Percentiles rank a stretch among this genome's conserved stretches.
phyloP scores from a whole-genome alignment of 164 flowering plant genomes.

The Dillenia turbinata region DNA sequence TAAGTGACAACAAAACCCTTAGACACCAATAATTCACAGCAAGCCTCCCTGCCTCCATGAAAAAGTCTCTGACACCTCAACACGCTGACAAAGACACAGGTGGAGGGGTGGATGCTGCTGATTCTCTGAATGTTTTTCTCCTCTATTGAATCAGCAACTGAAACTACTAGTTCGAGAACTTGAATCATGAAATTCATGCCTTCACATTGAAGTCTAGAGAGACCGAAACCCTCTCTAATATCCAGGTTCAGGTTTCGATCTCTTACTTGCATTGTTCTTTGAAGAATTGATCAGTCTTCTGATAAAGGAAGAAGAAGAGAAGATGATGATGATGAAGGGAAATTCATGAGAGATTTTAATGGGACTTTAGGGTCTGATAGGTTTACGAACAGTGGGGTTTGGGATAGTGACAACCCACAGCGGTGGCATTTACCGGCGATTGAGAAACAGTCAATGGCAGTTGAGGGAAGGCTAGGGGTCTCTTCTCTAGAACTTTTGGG shows the following conservation, averaged over 20 bases:
- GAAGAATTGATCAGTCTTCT: no score
- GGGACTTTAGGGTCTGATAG: no score
- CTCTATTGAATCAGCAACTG: conserved; percentile 47
- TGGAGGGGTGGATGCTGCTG: conserved; percentile 23
- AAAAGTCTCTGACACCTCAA: conserved; percentile 53
- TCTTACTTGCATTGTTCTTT: conserved; percentile 67
- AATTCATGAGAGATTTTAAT: no score
- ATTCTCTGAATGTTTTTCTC: no score
- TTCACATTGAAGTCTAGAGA: conserved; percentile 39
- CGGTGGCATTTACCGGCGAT: no score
- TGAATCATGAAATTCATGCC: conserved; percentile 43
- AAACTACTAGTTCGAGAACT: conserved; percentile 46
- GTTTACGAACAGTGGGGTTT: no score
- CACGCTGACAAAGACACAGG: conserved; percentile 19
- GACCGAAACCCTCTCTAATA: conserved; percentile 38
- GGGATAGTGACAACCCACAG: no score
- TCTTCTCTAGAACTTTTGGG: no score
- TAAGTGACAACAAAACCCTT: conserved; percentile 69
- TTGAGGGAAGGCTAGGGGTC: no score
- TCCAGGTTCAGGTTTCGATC: conserved; percentile 65
- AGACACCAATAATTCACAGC: conserved; percentile 89
- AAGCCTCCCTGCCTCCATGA: conserved; percentile 89
- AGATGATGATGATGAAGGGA: no score
- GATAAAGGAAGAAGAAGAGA: no score
- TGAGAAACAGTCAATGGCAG: no score